Base-by-base conservation (phyloP, 2,329 filamentous ascomycete species). In the Alternaria novae-zelandiae region DNA sequence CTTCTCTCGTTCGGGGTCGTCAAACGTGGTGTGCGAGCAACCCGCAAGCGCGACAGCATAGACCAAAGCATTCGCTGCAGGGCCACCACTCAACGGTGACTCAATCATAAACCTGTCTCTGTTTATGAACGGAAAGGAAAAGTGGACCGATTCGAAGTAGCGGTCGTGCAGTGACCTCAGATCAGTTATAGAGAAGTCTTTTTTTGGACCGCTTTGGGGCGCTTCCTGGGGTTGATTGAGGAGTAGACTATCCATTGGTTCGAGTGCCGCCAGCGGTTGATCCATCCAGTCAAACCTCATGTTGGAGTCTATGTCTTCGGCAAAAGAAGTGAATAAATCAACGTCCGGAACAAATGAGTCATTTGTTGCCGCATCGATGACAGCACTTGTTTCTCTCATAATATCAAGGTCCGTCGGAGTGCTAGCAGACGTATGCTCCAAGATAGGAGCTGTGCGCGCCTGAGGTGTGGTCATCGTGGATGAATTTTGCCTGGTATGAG, bases 21-120 rank as follows among this genome's bases (percentile, higher is more conserved):
- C 6, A 23, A 2, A 8, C 6, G 4, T 50, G 4, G 3, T 50
- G 30, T n/a, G 17, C 17, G 55, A 3, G 55, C 55, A 58, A 1
- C 55, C 55, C 4, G 55, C 55, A 49, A 58, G 55, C 20, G 55
- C 45, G 17, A 58, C 32, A 28, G 46, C 55, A 49, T 58, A 58
- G 13, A 51, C 10, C 55, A 58, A 51, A 9, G 55, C 55, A 6
- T 2, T 51, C 6, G 1, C 50, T 12, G 46, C 46, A 44, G 55
- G 32, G 28, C 30, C 50, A n/a, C 8, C 4, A n/a, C n/a, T 15
- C 6, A 15, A 32, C 17, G 23, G 23, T 44, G 11, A 1, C 2
- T 58, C 55, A 0, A 10, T 4, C 21, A 43, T 23, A 10, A 58
- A 58, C 23, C 13, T 58, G 5, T 58, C 55, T 21, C 6, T 58